Conservation (phyloP, 2,329 filamentous ascomycete genomes). For the Alternaria viburni region DNA sequence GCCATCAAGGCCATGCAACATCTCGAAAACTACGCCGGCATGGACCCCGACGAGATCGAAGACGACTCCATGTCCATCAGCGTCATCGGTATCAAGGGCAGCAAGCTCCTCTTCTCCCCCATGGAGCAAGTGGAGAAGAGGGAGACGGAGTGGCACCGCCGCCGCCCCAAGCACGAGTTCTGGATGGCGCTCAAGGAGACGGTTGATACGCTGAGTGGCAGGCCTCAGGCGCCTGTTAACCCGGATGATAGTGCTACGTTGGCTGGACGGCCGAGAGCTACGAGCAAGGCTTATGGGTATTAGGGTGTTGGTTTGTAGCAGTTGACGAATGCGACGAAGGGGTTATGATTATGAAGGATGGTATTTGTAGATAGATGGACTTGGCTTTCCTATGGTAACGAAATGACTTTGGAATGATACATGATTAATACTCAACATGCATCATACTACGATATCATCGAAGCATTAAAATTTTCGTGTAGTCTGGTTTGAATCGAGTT, state of each 20-base stretch:
- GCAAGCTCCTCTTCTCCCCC: conserved; percentile 83
- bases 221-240: conserved; percentile 25
- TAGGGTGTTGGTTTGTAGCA: too few species aligned
- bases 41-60: conserved; percentile 70
- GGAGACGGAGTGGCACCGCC: conserved; percentile 92
- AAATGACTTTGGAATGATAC: not conserved
- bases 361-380: conserved; percentile 8
- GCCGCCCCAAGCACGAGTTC: conserved; percentile 82
- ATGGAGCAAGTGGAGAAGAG: conserved; percentile 80
- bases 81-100: conserved; percentile 92
- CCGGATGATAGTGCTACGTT: conserved; percentile 28
- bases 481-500: too few species aligned
- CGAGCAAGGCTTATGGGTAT: not conserved
- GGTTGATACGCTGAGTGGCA: conserved; percentile 82
- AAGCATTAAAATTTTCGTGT: too few species aligned
- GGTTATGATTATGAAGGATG: not conserved
- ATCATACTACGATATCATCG: too few species aligned
- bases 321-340: too few species aligned
- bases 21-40: conserved; percentile 75
- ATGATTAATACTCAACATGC: not conserved
- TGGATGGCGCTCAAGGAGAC: conserved; percentile 82
- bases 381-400: not conserved
- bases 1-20: conserved; percentile 95
- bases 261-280: conserved; percentile 20
- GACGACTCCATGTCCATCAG: conserved; percentile 74